phyloP scores from a whole-genome alignment of 495 filamentous ascomycete species.

The Penicilliopsis zonata region DNA sequence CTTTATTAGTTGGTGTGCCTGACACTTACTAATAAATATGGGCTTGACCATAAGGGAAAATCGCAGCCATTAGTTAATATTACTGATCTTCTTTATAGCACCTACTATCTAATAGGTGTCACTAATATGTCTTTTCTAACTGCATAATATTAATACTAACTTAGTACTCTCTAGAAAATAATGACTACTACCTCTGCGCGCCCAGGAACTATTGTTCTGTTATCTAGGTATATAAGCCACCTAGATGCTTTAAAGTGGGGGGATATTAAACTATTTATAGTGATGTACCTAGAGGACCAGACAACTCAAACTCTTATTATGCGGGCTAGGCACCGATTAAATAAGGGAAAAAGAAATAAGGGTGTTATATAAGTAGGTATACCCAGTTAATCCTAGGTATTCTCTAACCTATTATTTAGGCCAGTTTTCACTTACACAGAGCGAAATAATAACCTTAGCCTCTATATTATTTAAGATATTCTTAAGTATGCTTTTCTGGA shows the following conservation, averaged over 20 bases:
- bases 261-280: no score
- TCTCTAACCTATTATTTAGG: not conserved
- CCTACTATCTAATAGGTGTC: not conserved
- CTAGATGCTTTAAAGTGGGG: not conserved
- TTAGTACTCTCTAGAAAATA: not conserved
- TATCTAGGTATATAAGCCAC: not conserved
- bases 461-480: constrained; percentile 7
- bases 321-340: not conserved
- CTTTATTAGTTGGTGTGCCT: not conserved
- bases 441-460: constrained; percentile 2
- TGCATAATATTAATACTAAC: not conserved
- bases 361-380: not conserved
- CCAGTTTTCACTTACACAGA: constrained; percentile 2
- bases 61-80: not conserved
- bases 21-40: not conserved
- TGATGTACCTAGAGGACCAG: not conserved
- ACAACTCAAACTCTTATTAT: not conserved
- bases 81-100: not conserved
- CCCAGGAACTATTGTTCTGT: not conserved
- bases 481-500: constrained; percentile 9
- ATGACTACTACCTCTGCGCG: not conserved
- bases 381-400: not conserved
- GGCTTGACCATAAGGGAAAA: not conserved
- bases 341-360: not conserved
- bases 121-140: not conserved